These are phyloP conservation scores for Hippophae gyantsensis DNA, from an alignment of 306 rosid genomes.

Conservation along the genomic window DNA sequence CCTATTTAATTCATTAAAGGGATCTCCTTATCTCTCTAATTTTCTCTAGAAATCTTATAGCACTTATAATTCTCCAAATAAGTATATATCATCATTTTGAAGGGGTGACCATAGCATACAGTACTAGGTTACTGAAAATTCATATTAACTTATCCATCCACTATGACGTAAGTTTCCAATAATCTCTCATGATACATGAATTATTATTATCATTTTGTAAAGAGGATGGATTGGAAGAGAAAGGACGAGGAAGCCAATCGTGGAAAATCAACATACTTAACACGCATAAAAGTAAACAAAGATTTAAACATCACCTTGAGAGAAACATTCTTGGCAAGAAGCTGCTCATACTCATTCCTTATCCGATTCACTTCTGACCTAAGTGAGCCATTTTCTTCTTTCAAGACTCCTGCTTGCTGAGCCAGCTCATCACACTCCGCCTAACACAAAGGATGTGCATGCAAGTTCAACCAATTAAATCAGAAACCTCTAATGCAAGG, in stretches of 20 bases:
- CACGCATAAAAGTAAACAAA: slow-evolving; percentile 7
- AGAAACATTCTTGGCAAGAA: slow-evolving; percentile 71
- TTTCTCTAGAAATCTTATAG: no score
- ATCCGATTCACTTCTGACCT: slow-evolving; percentile 72
- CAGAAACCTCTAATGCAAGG: slow-evolving; percentile 13
- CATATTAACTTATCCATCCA: background rate
- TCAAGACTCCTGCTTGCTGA: slow-evolving; percentile 76
- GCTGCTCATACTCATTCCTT: slow-evolving; percentile 79
- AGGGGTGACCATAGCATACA: background rate
- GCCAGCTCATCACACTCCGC: slow-evolving; percentile 96
- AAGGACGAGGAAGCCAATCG: background rate
- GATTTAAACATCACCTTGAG: slow-evolving; percentile 60
- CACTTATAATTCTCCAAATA: no score
- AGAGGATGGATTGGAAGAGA: background rate
- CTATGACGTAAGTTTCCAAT: no score
- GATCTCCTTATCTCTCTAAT: no score
- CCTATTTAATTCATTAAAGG: no score
- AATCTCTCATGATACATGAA: background rate
- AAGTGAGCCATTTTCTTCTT: slow-evolving; percentile 74
- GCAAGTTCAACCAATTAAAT: slow-evolving; percentile 7
- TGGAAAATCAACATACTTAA: no score
- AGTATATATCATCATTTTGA: background rate
- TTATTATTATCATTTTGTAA: background rate
- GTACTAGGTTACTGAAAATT: background rate
- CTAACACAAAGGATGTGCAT: slow-evolving; percentile 30